Base-by-base conservation (phyloP, 2,329 filamentous ascomycete genomes). In the Phialophora verrucosa region DNA sequence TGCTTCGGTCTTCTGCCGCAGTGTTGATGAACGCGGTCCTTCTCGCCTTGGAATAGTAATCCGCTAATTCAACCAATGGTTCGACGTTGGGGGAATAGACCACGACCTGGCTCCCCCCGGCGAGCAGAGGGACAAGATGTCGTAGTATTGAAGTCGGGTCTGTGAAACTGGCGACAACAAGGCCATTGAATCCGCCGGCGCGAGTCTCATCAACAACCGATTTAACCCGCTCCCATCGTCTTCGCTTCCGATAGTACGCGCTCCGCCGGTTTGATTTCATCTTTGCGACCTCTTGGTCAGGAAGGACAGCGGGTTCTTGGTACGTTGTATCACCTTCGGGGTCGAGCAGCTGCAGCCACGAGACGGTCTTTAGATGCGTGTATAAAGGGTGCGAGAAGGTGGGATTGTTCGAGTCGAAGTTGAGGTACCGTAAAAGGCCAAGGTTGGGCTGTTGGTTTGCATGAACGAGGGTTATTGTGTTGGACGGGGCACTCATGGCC, bases 341-440 rank as follows among this genome's bases (percentile, higher is more conserved):
- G 27, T 90, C 85, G 17, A 97, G 81, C 4, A 99, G 87, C 78
- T 98, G 94, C 1, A 99, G 86, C 93, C 94, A 99, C 31, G 92
- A 94, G 32, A 98, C 83, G 4, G 90, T 87, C 73, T 94, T 90
- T 59, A 99, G 87, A 75, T 95, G 90, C 17, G 86, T 89, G 77
- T 90, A 86, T 11, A 99, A 87, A 0, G 95, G 94, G 75, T 98
- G 95, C 0, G 81, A 77, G 27, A 87, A 82, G 14, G 85, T 82
- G 62, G 83, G 87, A 68, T 87, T 87, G 65, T 86, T 85, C 71
- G 85, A 82, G 78, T 96, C 92, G 80, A 89, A 98, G 77, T 88
- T 88, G 80, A 96, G 98, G 82, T 97, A 96, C 76, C 91, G 91
- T 23, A 99, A 85, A 57, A 95, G 85, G 20, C 89, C 89, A 65